Base-by-base conservation (phyloP, 2,329 filamentous ascomycete genomes). In the Fusarium xylarioides region DNA sequence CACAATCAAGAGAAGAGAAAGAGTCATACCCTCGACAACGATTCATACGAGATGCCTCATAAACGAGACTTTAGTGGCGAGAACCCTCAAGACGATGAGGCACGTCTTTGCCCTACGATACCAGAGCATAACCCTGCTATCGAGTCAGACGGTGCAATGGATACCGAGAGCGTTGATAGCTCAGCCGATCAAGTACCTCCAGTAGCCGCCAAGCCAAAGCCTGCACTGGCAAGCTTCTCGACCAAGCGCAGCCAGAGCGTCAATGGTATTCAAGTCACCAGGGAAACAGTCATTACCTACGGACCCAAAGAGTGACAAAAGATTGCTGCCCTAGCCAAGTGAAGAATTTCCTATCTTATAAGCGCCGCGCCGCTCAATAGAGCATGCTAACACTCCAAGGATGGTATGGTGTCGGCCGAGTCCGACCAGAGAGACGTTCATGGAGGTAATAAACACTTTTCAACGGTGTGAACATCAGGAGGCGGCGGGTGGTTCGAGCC, bases 41-140 rank as follows among this genome's bases (percentile, higher is more conserved):
- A 70, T 21, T 73, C 75, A 2, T 79, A 74, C n/a, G 77, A 78
- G 63, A 60, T 79, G 42, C 70, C 74, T 2, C 75, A 72, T 50
- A 63, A 75, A 26, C 75, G 72, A 19, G 70, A 72, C 11, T 37
- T 68, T 18, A 37, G 40, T 7, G 67, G 64, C 32, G 65, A 54
- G 26, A 66, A 58, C n/a, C 53, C 58, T 3, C 66, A 73, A 18
- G 78, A 79, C 26, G 78, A 79, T 10, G 78, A 79, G 56, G 61
- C 71, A 9, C 66, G 66, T 4, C 57, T 79, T 12, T 79, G 75
- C 66, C 63, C 64, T 7, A 15, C 49, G 23, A 42, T 62, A 32
- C 42, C 32, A 7, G 71, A 74, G 16, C 71, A 71, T 43, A 54
- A 44, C 23, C 19, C 44, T 11, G 46, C 62, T 2, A 32, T 62